Evolutionary conservation across 305 asterid species (phyloP).

Genomic region (Andrographis paniculata): DNA sequence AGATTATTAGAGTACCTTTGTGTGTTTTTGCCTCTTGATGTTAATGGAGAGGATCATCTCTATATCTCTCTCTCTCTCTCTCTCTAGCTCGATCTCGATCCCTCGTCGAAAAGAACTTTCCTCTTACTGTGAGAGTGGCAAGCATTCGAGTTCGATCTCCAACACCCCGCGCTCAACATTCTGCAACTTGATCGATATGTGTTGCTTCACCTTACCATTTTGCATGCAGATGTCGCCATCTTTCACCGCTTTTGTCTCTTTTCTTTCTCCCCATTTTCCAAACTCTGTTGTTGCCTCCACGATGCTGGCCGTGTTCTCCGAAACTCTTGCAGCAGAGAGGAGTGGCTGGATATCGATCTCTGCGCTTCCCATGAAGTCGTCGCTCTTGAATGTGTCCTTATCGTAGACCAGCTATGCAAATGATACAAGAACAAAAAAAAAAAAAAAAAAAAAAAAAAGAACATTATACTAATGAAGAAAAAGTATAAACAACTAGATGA

Average conservation of each 20-base stretch:
- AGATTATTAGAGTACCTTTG: too few relatives aligned
- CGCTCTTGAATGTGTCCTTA: constrained; percentile 84
- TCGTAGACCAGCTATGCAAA: constrained; percentile 94
- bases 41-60: too few relatives aligned
- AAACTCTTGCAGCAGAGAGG: constrained; percentile 72
- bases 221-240: constrained; percentile 55
- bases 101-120: background rate
- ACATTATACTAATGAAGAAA: background rate
- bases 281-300: background rate
- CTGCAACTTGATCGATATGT: constrained; percentile 62
- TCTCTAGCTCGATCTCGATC: too few relatives aligned
- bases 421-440: too few relatives aligned
- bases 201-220: constrained; percentile 66
- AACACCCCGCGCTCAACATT: constrained; percentile 76
- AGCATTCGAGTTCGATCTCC: constrained; percentile 87
- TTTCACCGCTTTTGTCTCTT: constrained; percentile 43
- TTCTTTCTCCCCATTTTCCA: constrained; percentile 33
- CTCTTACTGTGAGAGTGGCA: constrained; percentile 60
- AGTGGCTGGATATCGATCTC: constrained; percentile 84
- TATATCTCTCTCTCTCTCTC: too few relatives aligned
- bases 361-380: constrained; percentile 95
- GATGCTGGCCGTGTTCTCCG: constrained; percentile 21
- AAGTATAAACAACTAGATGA: too few relatives aligned
- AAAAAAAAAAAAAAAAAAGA: too few relatives aligned
- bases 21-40: too few relatives aligned